Base-by-base conservation (phyloP, 352 stramenopile species). In the Globisporangium spiculum region DNA sequence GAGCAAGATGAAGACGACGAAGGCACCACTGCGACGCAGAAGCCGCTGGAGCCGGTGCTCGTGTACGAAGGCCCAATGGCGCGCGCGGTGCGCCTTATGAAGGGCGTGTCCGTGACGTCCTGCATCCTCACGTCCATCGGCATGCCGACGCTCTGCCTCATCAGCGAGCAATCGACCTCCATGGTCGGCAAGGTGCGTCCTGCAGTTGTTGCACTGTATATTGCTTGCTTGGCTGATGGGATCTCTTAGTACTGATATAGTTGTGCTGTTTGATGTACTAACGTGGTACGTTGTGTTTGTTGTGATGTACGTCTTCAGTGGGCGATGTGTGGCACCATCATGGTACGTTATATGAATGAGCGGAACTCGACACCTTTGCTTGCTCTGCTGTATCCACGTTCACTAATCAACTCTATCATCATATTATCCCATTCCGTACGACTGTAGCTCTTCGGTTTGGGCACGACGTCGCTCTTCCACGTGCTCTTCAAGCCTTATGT, bases 261-360 rank as follows among this genome's bases (percentile, higher is more conserved):
- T 7, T 32, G 18, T 60, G 18, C 30, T 12, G 20, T 20, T 20
- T 16, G 46, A 3, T 16, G 18, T 38, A 18, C 36, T 48, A 50
- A 65, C 14, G 4, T 18, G 9, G 3, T n/a, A 8, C 24, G 4
- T 27, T 59, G 16, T 20, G 9, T 20, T 30, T 14, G 30, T 50
- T n/a, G 5, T 12, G 48, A 34, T 67, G 5, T 1, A 20, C n/a
- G 14, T 61, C 20, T 46, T 32, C 59, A 79, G 83, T 96, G 88
- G 88, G 88, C 88, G 58, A 96, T 96, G 88, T 96, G 88, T 71
- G 83, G 88, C 55, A 96, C 88, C 52, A 86, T 96, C 66, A 94
- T 96, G 88, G 76, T 86, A 71, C 53, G 65, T 66, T 57, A 7
- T 52, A 18, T 27, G 5, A 48, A 44, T 44, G 36, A 44, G 14